phyloP scores from a whole-genome alignment of 108 stramenopile genomes.

The Fistulifera pelliculosa region DNA sequence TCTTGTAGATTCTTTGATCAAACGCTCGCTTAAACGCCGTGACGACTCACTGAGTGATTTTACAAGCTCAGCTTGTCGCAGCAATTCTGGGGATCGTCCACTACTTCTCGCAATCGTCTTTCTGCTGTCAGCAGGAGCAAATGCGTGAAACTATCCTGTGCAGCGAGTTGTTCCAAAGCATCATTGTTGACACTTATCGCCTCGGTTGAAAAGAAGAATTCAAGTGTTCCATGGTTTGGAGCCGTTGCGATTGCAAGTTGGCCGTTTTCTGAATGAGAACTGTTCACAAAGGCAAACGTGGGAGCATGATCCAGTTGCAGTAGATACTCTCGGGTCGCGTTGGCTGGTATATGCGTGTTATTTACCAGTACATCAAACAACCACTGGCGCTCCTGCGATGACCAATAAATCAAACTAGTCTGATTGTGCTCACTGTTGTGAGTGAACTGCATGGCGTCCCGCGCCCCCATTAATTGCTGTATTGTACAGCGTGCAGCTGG shows the following conservation, averaged over 20 bases:
- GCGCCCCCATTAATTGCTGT: constrained; percentile 31
- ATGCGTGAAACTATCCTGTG: no score
- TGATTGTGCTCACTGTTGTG: background rate
- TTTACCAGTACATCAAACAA: background rate
- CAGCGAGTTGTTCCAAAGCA: no score
- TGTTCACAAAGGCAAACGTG: no score
- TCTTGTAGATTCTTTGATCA: background rate
- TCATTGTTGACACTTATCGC: constrained; percentile 7
- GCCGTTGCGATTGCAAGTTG: no score
- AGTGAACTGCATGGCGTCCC: constrained; percentile 28
- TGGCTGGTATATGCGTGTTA: background rate
- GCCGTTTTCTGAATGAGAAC: no score
- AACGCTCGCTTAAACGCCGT: constrained; percentile 4
- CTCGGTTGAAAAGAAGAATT: constrained; percentile 11
- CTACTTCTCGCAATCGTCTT: no score
- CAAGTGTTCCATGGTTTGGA: no score
- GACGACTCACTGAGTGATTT: background rate
- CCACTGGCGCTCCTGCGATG: background rate
- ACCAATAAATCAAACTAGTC: background rate
- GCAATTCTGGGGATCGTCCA: constrained; percentile 1
- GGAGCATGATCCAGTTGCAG: background rate
- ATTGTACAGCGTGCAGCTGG: constrained; percentile 39
- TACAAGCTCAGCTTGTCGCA: background rate
- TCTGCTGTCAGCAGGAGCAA: no score
- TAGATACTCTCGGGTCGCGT: constrained; percentile 16